A percentile compares a stretch with the other conserved stretches of the same genome.
Conservation (phyloP, 306 rosid species). For the Gynostemma pentaphyllum region DNA sequence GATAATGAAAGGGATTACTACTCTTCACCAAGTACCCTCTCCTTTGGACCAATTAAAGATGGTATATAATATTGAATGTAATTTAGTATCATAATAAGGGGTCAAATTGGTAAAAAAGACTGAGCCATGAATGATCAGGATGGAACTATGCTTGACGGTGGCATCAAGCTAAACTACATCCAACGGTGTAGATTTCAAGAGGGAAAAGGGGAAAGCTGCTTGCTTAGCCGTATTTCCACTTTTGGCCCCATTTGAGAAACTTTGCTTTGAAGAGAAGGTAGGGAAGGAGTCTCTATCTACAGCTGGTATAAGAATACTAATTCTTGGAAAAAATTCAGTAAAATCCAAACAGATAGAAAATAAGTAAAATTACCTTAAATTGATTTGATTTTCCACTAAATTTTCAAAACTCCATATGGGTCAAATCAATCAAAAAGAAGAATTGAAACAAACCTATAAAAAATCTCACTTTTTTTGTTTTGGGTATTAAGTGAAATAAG, state of each 20-base stretch:
- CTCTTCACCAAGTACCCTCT: too few relatives aligned
- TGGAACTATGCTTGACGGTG: conserved; percentile 2
- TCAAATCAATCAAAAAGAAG: not conserved
- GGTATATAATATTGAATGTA: too few relatives aligned
- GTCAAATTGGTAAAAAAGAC: too few relatives aligned
- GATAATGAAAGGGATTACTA: too few relatives aligned
- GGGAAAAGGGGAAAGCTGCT: conserved; percentile 15
- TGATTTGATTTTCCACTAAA: not conserved
- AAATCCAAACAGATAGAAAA: not conserved
- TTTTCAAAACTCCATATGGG: conserved; percentile 11
- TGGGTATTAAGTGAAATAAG: not conserved
- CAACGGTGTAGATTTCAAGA: conserved; percentile 21
- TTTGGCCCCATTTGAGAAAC: conserved; percentile 16
- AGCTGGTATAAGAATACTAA: not conserved
- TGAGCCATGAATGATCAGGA: too few relatives aligned
- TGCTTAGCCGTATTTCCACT: conserved; percentile 20
- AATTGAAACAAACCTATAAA: conserved; percentile 15
- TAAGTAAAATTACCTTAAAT: not conserved
- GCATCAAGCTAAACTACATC: not conserved
- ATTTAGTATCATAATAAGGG: too few relatives aligned
- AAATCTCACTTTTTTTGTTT: conserved; percentile 5
- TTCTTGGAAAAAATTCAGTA: conserved; percentile 1
- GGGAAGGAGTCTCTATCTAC: conserved; percentile 32
- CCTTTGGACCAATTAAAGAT: too few relatives aligned
- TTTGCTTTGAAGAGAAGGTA: conserved; percentile 77